phyloP scores from a whole-genome alignment of 2,329 filamentous ascomycete genomes.

The Zymoseptoria pseudotritici region DNA sequence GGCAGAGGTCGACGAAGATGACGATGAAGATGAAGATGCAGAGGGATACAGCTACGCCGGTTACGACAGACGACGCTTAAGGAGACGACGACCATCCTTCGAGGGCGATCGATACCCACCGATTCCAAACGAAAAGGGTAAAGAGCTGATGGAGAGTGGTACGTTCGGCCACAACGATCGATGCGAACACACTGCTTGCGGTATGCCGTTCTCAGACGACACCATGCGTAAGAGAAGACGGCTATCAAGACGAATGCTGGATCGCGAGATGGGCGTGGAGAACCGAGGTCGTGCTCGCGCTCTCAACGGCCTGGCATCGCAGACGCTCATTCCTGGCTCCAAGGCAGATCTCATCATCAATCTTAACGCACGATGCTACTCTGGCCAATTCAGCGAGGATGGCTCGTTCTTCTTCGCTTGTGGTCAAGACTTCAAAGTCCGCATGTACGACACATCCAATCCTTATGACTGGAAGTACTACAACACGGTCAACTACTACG shows the following conservation, averaged over 20 bases:
- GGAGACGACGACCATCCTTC: conserved; percentile 41
- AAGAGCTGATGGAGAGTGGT: conserved; percentile 72
- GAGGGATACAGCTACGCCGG: conserved; percentile 33
- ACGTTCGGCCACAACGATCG: conserved; percentile 64
- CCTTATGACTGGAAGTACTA: conserved; percentile 95
- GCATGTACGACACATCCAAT: conserved; percentile 96
- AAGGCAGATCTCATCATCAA: conserved; percentile 81
- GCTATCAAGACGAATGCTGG: conserved; percentile 64
- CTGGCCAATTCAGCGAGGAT: conserved; percentile 92
- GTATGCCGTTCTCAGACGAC: conserved; percentile 23
- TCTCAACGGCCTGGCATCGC: conserved; percentile 55
- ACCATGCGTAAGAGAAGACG: conserved; percentile 50
- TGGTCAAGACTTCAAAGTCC: conserved; percentile 85
- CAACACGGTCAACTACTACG: conserved; percentile 87
- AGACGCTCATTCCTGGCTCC: conserved; percentile 70
- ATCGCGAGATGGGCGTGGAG: conserved; percentile 72
- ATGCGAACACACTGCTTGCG: conserved; percentile 42
- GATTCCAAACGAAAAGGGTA: conserved; percentile 71
- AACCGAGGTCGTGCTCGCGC: conserved; percentile 50
- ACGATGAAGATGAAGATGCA: conserved; percentile 34
- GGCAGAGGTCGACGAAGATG: conserved; percentile 18
- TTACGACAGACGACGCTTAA: conserved; percentile 37
- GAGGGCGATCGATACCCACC: conserved; percentile 60
- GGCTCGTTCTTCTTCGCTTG: conserved; percentile 96
- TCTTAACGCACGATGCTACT: conserved; percentile 80